A percentile compares a stretch with the other conserved stretches of the same genome.
These are phyloP conservation scores for Heteromeles arbutifolia DNA, from an alignment of 306 rosid species.

Conservation along the genomic window DNA sequence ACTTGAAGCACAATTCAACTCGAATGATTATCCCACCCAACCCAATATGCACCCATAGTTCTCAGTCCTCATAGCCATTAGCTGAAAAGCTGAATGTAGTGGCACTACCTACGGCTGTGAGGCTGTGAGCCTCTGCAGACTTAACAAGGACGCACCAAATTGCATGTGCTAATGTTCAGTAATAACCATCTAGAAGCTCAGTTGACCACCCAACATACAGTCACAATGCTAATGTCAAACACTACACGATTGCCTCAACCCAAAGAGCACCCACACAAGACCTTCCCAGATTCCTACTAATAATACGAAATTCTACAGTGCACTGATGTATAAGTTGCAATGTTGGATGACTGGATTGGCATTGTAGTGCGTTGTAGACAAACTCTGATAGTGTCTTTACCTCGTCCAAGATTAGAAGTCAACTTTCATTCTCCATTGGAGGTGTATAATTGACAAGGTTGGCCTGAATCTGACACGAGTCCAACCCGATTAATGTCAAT, in stretches of 20 bases:
- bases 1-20: neutral
- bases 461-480: too few species aligned
- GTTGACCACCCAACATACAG: neutral
- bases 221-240: neutral
- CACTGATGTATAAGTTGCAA: neutral
- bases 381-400: too few species aligned
- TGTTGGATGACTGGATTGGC: neutral
- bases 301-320: neutral
- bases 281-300: neutral
- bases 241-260: neutral
- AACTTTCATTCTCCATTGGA: too few species aligned
- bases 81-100: neutral
- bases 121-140: neutral
- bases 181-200: neutral
- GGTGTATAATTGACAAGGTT: too few species aligned
- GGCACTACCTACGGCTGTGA: conserved; percentile 6
- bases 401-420: too few species aligned
- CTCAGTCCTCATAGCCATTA: neutral
- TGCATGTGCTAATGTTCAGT: conserved; percentile 5
- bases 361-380: too few species aligned
- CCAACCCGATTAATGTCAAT: too few species aligned
- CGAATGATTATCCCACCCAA: neutral
- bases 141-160: conserved; percentile 8
- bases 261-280: neutral
- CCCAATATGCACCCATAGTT: neutral